Conservation (phyloP, 2,329 filamentous ascomycete genomes). For the Trichoderma cornu-damae region DNA sequence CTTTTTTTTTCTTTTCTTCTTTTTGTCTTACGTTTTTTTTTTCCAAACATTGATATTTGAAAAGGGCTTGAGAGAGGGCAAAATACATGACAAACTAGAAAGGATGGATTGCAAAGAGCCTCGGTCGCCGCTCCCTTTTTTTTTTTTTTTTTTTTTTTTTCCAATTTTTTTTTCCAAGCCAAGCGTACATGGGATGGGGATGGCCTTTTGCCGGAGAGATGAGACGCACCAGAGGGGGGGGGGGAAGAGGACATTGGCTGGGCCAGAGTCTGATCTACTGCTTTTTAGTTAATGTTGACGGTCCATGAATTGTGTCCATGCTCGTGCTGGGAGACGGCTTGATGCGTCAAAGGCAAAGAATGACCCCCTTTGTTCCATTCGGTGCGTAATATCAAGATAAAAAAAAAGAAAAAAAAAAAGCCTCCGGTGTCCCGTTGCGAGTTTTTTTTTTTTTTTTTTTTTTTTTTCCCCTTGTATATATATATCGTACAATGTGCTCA, state of each 20-base stretch:
- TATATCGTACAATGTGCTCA: no score
- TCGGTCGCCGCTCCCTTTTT: background rate
- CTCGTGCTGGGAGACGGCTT: no score
- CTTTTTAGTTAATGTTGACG: constrained; percentile 6
- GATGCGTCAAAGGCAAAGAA: no score
- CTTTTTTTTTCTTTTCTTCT: background rate
- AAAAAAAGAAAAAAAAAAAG: no score
- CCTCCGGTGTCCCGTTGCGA: no score
- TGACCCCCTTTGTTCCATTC: no score
- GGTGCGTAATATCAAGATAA: no score
- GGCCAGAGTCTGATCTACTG: constrained; percentile 8
- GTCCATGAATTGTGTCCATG: background rate
- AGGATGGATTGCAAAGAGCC: background rate
- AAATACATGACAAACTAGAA: background rate
- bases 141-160: no score
- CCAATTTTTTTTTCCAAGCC: no score
- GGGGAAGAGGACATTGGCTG: constrained; percentile 1
- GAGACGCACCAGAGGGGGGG: background rate
- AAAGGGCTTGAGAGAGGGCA: background rate
- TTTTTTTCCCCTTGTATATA: no score
- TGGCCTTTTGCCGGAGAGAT: background rate
- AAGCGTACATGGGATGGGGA: no score
- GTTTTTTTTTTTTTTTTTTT: no score
- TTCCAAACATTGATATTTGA: background rate
- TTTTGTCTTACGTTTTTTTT: background rate